Evolutionary conservation across 306 rosid species (phyloP), one percentile per base, ranked within the genome.

Genomic region (Biancaea sappan): DNA sequence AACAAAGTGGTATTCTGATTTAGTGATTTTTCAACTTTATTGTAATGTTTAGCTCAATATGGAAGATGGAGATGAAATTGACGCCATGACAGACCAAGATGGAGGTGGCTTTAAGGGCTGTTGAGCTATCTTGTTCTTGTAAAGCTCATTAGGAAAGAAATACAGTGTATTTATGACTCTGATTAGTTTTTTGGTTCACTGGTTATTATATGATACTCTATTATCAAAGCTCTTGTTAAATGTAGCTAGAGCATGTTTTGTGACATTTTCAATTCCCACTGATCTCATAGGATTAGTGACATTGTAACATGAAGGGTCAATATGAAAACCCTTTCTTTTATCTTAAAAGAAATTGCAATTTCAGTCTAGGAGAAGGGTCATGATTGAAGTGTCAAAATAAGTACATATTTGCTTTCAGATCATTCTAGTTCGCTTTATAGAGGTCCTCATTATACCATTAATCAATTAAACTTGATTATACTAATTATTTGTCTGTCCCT

Each of bases 81-180:
- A 62, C 48, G 68, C 48, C 31, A 62, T 62, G 68, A 62, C 8
- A 0, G 48, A 62, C n/a, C 68, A 62, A 62, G 68, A 37, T 37
- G 68, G 68, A 19, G 68, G 68, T n/a, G 67, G 44, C 34, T 32
- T 0, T 8, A 29, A 18, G 8, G 13, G 43, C 46, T 18, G 47
- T 29, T 62, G 25, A 62, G 68, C 8, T 2, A 12, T 34, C 26
- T 34, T 35, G 29, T 15, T 34, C 4, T n/a, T n/a, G 66, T 7
- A 8, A 16, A 8, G 52, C 51, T 47, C 8, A 16, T 47, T 43
- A 43, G 50, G 18, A n/a, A 43, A 43, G 18, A n/a, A 43, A 43
- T 43, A 47, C 22, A 47, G 4, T 14, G 19, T 44, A 44, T 16
- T 47, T 47, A 47, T 47, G 53, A n/a, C 4, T 47, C 6, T 47